Conservation (phyloP, 2,329 filamentous ascomycete genomes). For the Alternaria triticimaculans region DNA sequence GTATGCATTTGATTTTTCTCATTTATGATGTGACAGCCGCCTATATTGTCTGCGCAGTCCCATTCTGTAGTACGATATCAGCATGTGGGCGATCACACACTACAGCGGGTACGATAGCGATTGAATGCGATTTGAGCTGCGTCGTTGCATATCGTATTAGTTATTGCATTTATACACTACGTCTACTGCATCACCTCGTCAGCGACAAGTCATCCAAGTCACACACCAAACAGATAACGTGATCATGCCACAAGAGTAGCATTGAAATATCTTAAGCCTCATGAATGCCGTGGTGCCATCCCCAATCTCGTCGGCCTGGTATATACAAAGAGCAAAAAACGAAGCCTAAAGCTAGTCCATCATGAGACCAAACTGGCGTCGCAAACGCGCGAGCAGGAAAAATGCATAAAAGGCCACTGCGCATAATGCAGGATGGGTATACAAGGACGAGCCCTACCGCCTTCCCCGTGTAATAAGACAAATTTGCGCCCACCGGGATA, state of each 20-base stretch:
- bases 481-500: conserved; percentile 6
- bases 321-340: conserved; percentile 33
- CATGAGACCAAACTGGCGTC: conserved; percentile 3
- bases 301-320: conserved; percentile 4
- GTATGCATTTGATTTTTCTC: not conserved
- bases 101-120: not conserved
- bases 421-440: conserved; percentile 43
- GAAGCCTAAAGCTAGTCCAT: conserved; percentile 2
- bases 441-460: conserved; percentile 36
- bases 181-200: not conserved
- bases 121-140: not conserved
- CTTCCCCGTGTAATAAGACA: conserved; percentile 24
- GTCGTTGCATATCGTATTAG: not conserved
- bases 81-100: not conserved
- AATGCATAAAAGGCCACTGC: conserved; percentile 8
- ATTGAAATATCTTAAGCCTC: conserved; percentile 7
- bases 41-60: not conserved
- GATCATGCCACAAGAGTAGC: not conserved
- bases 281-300: not conserved
- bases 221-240: not conserved
- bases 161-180: not conserved
- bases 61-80: not conserved
- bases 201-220: not conserved
- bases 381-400: not conserved
- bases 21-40: not conserved